Percentiles rank a stretch among this genome's conserved stretches.
phyloP scores from a whole-genome alignment of 2,329 filamentous ascomycete genomes.

The Colletotrichum tabaci region DNA sequence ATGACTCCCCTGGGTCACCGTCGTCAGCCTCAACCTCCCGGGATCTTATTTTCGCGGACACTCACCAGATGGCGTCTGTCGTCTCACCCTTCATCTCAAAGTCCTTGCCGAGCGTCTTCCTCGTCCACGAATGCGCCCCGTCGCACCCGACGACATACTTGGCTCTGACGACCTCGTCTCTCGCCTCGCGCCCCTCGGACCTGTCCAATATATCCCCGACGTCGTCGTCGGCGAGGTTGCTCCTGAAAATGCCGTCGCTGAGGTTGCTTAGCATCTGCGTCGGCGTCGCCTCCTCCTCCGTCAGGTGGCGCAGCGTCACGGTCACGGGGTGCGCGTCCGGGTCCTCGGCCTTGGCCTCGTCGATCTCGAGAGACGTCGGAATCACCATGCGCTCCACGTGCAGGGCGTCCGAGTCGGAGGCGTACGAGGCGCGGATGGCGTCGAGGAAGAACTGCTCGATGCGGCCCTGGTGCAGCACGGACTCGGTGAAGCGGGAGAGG shows the following conservation, averaged over 20 bases:
- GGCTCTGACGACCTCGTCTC: conserved; percentile 61
- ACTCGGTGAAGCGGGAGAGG: conserved; percentile 74
- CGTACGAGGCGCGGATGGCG: conserved; percentile 67
- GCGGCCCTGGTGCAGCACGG: conserved; percentile 79
- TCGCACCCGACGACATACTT: conserved; percentile 80
- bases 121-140: conserved; percentile 77
- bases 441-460: conserved; percentile 79
- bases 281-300: conserved; percentile 71
- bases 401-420: conserved; percentile 54
- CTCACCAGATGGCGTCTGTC: conserved; percentile 62
- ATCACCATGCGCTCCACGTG: conserved; percentile 73
- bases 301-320: conserved; percentile 71
- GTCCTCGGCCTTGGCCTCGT: conserved; percentile 65
- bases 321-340: conserved; percentile 72
- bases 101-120: conserved; percentile 65
- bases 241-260: conserved; percentile 71
- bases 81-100: conserved; percentile 70
- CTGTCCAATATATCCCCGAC: conserved; percentile 55
- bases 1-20: conserved; percentile 52
- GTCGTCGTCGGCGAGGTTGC: conserved; percentile 72
- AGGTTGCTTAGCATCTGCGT: conserved; percentile 46
- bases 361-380: conserved; percentile 68
- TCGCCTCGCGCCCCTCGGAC: conserved; percentile 51
- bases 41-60: background rate
- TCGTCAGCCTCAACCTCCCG: background rate